A percentile compares a stretch with the other conserved stretches of the same genome.
Conservation (phyloP, 345 rosid genomes). For the Brassica incana region DNA sequence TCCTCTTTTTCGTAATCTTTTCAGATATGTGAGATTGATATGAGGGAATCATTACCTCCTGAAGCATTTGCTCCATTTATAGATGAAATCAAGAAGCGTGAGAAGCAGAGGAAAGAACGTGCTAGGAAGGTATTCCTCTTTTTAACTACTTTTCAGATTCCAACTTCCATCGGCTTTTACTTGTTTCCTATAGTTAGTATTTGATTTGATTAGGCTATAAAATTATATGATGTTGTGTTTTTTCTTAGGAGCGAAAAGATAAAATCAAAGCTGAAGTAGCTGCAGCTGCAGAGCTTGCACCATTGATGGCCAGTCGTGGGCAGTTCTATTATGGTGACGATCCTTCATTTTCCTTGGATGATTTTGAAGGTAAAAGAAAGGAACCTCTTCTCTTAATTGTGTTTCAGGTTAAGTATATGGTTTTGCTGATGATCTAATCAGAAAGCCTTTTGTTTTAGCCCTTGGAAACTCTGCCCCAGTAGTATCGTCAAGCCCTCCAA, state of each 20-base stretch:
- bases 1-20: slow-evolving; percentile 13
- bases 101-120: slow-evolving; percentile 71
- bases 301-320: slow-evolving; percentile 44
- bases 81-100: slow-evolving; percentile 89
- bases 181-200: neutral
- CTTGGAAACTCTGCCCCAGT: slow-evolving; percentile 56
- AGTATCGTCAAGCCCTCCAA: slow-evolving; percentile 68
- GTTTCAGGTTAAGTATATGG: neutral
- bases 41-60: slow-evolving; percentile 64
- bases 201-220: neutral
- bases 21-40: slow-evolving; percentile 93
- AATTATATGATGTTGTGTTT: slow-evolving; percentile 20
- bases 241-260: slow-evolving; percentile 66
- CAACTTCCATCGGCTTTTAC: neutral
- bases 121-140: slow-evolving; percentile 61
- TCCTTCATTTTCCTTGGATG: slow-evolving; percentile 77
- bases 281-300: slow-evolving; percentile 49
- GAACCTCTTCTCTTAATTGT: neutral
- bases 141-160: neutral
- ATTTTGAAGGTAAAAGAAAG: slow-evolving; percentile 68
- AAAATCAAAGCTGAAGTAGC: slow-evolving; percentile 83
- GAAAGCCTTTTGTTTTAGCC: slow-evolving; percentile 44
- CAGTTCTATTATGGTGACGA: slow-evolving; percentile 43
- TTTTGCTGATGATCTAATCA: neutral
- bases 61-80: slow-evolving; percentile 72